Evolutionary conservation across 345 rosid species (phyloP).

Genomic region (Rhodamnia rubescens): DNA sequence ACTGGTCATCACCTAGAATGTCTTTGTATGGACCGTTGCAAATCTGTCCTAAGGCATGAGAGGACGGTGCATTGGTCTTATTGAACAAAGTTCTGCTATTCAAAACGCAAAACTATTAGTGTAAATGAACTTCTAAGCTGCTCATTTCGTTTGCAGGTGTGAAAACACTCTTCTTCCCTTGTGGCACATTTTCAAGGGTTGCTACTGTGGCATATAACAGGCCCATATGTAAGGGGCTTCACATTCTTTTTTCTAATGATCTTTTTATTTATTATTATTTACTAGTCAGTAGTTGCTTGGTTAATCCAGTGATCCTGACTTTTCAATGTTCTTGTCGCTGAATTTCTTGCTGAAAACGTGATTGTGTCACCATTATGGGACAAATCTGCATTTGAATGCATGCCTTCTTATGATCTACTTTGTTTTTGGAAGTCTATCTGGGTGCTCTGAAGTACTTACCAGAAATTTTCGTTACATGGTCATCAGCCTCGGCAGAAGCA

Average conservation of each 20-base stretch:
- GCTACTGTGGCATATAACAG: constrained; percentile 68
- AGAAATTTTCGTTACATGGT: constrained; percentile 2
- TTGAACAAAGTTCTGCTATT: neutral
- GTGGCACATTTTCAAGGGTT: constrained; percentile 76
- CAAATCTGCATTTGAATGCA: neutral
- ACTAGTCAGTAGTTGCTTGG: neutral
- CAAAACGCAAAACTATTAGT: neutral
- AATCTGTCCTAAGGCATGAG: neutral
- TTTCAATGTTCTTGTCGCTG: neutral
- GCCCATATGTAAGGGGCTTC: constrained; percentile 56
- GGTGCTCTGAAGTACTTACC: constrained; percentile 1
- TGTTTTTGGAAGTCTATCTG: neutral
- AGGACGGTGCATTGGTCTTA: neutral
- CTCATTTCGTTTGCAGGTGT: constrained; percentile 33
- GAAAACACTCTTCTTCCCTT: constrained; percentile 75
- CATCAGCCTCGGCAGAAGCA: constrained; percentile 84
- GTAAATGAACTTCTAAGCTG: neutral
- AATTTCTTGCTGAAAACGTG: neutral
- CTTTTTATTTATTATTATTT: neutral
- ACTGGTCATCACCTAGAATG: neutral
- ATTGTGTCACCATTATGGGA: neutral
- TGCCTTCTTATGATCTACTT: neutral
- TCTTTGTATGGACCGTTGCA: neutral
- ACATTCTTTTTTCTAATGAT: neutral
- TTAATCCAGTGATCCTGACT: neutral